Percentiles rank a stretch among this genome's conserved stretches.
Conservation (phyloP, 208 protist species). For the Trichomonas vaginalis region DNA sequence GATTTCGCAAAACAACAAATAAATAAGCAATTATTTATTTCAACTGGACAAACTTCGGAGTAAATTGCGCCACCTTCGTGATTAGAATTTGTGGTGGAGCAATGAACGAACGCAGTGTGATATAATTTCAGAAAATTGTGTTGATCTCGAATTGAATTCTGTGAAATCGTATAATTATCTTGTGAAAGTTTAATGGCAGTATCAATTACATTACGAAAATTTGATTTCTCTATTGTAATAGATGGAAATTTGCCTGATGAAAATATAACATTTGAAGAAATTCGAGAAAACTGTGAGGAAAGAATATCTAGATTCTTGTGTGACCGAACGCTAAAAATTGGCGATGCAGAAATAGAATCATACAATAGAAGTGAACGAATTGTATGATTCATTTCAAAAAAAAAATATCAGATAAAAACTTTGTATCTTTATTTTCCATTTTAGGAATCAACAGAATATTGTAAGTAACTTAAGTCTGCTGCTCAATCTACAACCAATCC, state of each 20-base stretch:
- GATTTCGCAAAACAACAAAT: background rate
- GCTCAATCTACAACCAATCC: too few species aligned
- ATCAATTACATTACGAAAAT: background rate
- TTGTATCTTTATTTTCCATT: too few species aligned
- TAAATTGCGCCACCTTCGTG: background rate
- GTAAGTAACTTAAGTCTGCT: too few species aligned
- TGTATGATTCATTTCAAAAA: background rate
- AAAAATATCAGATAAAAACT: too few species aligned
- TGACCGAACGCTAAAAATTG: background rate
- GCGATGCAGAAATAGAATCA: background rate
- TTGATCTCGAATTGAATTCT: background rate
- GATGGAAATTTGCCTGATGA: background rate
- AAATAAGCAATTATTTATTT: background rate
- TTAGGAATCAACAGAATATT: too few species aligned
- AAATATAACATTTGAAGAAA: background rate
- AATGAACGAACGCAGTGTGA: background rate
- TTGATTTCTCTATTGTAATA: background rate
- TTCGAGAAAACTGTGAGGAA: background rate
- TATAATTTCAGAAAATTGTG: background rate
- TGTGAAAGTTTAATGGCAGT: background rate
- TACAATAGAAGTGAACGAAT: background rate
- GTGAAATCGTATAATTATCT: background rate
- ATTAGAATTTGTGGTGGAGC: background rate
- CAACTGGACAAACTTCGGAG: background rate
- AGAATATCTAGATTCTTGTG: background rate